Evolutionary conservation across 1,284 basidiomycete species (phyloP), one percentile per base, ranked within the genome.

Genomic region (Spongispora temasekensis): DNA sequence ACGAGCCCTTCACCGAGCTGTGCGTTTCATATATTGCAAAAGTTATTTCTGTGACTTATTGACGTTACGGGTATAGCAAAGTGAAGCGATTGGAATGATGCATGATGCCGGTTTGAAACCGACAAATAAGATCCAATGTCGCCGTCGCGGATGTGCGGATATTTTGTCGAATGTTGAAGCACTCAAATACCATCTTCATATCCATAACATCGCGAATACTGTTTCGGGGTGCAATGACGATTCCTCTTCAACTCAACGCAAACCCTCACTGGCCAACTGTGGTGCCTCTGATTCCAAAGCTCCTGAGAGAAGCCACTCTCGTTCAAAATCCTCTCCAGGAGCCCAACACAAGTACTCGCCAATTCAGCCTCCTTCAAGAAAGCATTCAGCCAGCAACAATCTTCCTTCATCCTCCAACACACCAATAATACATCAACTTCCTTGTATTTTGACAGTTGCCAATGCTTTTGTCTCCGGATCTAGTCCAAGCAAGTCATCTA

Each of bases 131-230:
- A 68, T 79, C 23, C 70, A 82, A 15, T 89, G 87, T 68, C 77
- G 76, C 31, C 79, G 84, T n/a, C 70, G 75, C 31, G 83, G 78
- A 34, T 89, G 87, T 68, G 72, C 74, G 13, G 78, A 85, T 66
- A 74, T 79, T 5, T 70, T 88, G 17, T 69, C 71, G 10, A 76
- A 78, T 56, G 76, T 82, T 52, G 75, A 78, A 61, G 80, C 81
- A 48, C 77, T 89, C 55, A 79, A 80, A 57, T 81, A 77, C 64
- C 87, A 89, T 67, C 72, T 88, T 44, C 82, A 86, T 63, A 81
- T 88, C 28, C 86, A 89, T 68, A 80, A 84, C 65, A 79, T 87
- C 50, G 73, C 78, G 37, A 78, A 79, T 56, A 56, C 10, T 58
- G 37, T 53, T 51, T 9, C 52, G 28, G 30, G n/a, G 59, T 30